Base-by-base conservation (phyloP, 176 grass and related monocot genomes). In the Puya raimondii region DNA sequence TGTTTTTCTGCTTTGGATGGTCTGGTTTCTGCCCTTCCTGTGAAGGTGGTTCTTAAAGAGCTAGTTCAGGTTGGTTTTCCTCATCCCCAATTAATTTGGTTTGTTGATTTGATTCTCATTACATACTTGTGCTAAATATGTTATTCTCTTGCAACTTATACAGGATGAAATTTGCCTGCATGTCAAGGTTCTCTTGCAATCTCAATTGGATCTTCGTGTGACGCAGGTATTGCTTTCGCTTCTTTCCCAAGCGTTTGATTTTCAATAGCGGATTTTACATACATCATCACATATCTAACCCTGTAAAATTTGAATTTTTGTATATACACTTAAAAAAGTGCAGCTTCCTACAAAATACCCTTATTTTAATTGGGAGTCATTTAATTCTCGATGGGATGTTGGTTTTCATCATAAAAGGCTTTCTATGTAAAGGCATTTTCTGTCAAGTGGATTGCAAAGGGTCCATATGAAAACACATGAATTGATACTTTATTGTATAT, bases 81-180 rank as follows among this genome's bases (percentile, higher is more conserved):
- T 59, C 15, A 17, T 59, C 14, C 20, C 54, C 16, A 59, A 5
- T 59, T 59, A 59, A 59, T 59, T 59, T 15, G 9, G n/a, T 57
- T 57, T 18, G 53, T 64, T 50, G 16, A 11, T 69, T 77, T 23
- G 16, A 15, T 42, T 59, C 20, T 58, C 13, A 11, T 48, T 11
- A 54, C 10, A 25, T 51, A 54, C 69, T 67, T 69, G 20, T 78
- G 75, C 65, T 58, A 17, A 25, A 9, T 50, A 50, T 67, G 53
- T 25, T 57, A 21, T 23, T 51, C 11, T 85, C 50, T 3, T 64
- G 61, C 65, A 57, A 75, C 59, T 70, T 85, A 71, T 89, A 66
- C 80, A 96, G 92, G 92, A 92, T 77, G 81, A 96, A 83, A 72
- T 78, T 11, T 96, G 82, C 80, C 74, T 92, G 74, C 74, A 89